Percentiles rank a stretch among this genome's conserved stretches.
Evolutionary conservation across 345 rosid species (phyloP).

Genomic region (Heritiera littoralis): DNA sequence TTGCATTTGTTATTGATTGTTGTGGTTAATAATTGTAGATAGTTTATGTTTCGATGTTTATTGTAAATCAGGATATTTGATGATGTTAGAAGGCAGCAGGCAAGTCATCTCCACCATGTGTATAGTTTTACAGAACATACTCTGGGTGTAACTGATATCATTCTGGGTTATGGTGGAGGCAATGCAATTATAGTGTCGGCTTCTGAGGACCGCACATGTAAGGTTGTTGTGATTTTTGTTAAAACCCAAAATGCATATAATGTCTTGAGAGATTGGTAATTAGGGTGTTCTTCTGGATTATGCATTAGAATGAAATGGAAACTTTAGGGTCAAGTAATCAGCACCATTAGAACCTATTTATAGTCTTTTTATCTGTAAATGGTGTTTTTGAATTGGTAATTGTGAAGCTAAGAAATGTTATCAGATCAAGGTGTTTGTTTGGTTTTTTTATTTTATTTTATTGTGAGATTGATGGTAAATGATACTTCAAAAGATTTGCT

Average conservation of each 20-base stretch:
- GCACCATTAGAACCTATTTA: too few relatives aligned
- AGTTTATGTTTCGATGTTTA: background rate
- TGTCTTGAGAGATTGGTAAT: background rate
- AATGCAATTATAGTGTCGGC: conserved; percentile 78
- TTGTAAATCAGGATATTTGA: conserved; percentile 61
- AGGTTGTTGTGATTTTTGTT: conserved; percentile 42
- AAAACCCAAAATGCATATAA: background rate
- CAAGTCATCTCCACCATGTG: conserved; percentile 54
- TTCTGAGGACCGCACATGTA: conserved; percentile 85
- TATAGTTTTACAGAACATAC: conserved; percentile 64
- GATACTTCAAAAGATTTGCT: background rate
- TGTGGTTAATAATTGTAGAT: conserved; percentile 55
- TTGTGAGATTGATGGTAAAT: background rate
- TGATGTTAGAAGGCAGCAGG: conserved; percentile 50
- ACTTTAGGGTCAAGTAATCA: background rate
- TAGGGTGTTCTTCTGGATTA: background rate
- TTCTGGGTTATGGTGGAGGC: conserved; percentile 67
- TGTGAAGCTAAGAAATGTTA: background rate
- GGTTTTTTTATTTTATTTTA: background rate
- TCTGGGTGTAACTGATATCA: conserved; percentile 62
- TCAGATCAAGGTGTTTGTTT: background rate
- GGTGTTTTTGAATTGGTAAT: background rate
- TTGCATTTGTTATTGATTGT: conserved; percentile 37
- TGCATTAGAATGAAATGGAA: background rate
- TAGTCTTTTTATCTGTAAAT: conserved; percentile 24